Evolutionary conservation across 805 yeast species (phyloP), one percentile per base, ranked within the genome.

Genomic region (Lipomyces anomalus): DNA sequence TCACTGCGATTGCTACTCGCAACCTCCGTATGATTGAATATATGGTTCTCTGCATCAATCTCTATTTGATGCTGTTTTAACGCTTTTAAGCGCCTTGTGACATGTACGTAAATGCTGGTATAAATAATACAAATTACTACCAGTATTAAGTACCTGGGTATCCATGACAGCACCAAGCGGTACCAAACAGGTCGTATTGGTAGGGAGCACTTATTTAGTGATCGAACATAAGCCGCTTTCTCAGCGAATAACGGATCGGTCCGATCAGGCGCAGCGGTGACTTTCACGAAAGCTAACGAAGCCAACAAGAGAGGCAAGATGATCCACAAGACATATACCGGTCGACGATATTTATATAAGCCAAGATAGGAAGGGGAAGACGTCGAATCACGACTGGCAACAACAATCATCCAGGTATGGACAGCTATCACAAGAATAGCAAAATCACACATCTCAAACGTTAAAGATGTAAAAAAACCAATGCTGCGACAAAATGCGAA

Each of bases 381-480:
- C 44, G 21, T 6, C 47, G 24, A 11, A 33, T 21, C 22, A 51
- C 37, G 11, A 40, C 52, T 3, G 58, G 58, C 40, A 44, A 85
- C 84, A 3, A 88, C 82, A 24, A 86, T 66, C 35, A 87, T 60
- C 22, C 79, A 85, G 6, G 90, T 82, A 64, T 88, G 95, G 13
- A 87, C 65, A 1, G 96, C 95, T 65, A 88, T 83, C 29, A 82
- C 73, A 26, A 86, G 67, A 42, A 87, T 88, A 16, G 92, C 88
- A 29, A 86, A 60, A 64, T 88, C 97, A 1, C 89, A 87, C 18
- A 95, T 48, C 36, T 50, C 54, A 29, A 50, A 42, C 21, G 50
- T 35, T 29, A 50, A 36, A 6, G 54, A 50, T 22, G 53, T 44
- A 23, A 50, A 48, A 42, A 48, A 50, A 13, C 54, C 54, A 30